Percentiles rank a stretch among this genome's conserved stretches.
phyloP scores from a whole-genome alignment of 1,139 yeast genomes.

The Kodamaea plutei region DNA sequence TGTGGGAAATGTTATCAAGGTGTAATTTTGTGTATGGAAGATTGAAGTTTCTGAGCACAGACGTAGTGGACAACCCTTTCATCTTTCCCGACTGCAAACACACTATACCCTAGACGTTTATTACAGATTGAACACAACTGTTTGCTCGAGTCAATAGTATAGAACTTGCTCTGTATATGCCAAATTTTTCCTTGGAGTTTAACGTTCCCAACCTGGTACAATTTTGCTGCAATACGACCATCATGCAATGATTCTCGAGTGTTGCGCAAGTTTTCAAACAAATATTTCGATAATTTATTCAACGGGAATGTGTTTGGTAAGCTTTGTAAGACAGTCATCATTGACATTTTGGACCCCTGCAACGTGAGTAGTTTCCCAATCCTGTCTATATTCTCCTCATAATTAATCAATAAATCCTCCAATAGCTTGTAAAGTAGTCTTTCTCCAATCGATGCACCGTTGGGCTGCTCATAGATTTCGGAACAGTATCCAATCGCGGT shows the following conservation, averaged over 20 bases:
- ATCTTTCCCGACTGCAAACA: constrained; percentile 50
- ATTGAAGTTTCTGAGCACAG: constrained; percentile 4
- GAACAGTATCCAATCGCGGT: constrained; percentile 62
- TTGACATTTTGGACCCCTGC: constrained; percentile 56
- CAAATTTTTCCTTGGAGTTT: constrained; percentile 36
- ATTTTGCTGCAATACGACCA: constrained; percentile 27
- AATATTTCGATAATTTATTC: constrained; percentile 38
- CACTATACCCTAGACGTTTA: constrained; percentile 59
- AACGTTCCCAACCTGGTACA: constrained; percentile 35
- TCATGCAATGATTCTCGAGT: constrained; percentile 24
- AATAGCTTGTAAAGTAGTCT: constrained; percentile 32
- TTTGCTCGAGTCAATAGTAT: constrained; percentile 34
- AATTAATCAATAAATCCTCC: constrained; percentile 36
- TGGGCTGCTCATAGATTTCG: constrained; percentile 38
- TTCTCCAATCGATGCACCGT: constrained; percentile 36
- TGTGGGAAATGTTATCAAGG: too few relatives aligned
- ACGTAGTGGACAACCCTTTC: constrained; percentile 59
- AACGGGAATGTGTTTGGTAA: constrained; percentile 52
- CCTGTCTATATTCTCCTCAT: constrained; percentile 27
- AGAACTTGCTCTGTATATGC: constrained; percentile 32
- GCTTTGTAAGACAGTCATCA: constrained; percentile 43
- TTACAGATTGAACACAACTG: constrained; percentile 57
- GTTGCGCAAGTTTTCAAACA: constrained; percentile 45
- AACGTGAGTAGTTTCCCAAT: constrained; percentile 42
- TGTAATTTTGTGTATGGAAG: too few relatives aligned